Base-by-base conservation (phyloP, 2,329 filamentous ascomycete genomes). In the Colletotrichum sp. region DNA sequence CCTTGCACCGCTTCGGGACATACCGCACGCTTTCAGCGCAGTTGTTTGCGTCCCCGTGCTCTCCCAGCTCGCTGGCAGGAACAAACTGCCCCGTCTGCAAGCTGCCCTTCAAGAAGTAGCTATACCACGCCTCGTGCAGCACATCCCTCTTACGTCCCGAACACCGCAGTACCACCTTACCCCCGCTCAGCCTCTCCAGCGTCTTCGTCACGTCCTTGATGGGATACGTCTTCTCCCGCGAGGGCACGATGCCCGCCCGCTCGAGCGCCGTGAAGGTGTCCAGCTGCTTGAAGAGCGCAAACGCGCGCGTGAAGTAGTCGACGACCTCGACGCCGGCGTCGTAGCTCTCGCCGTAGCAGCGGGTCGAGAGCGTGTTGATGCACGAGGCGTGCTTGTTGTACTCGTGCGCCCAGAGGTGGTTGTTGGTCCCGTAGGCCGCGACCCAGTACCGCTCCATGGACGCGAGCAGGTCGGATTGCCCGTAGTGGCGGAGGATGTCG, bases 381-480 rank as follows among this genome's bases (percentile, higher is more conserved):
- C 93, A 95, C 15, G 93, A 94, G 36, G 91, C 93, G 82, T 95
- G 93, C 82, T 94, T 94, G 82, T 89, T 88, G 90, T 92, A 95
- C 81, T 95, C 93, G 83, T 94, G 92, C 79, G 91, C 88, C 93
- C 93, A 95, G 79, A 95, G 82, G 68, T 85, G 82, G 36, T 84
- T 80, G 78, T 87, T 87, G 26, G 82, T 80, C 30, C 85, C 85
- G 71, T 84, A 83, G 30, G 82, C 82, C 13, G 86, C 85, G 43
- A 87, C 78, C 86, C 86, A 88, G 79, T 87, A 87, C 16, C 86
- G 81, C 78, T 86, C 81, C 86, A 87, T 87, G 74, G 81, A 83
- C 9, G 79, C 80, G 7, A 87, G 74, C 12, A 87, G 81, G 15
- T 86, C 84, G 16, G 78, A 75, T 68, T 87, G 85, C 57, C 80